A percentile compares a stretch with the other conserved stretches of the same genome.
Conservation (phyloP, 1,284 basidiomycete genomes). For the Cryptococcus floricola region DNA sequence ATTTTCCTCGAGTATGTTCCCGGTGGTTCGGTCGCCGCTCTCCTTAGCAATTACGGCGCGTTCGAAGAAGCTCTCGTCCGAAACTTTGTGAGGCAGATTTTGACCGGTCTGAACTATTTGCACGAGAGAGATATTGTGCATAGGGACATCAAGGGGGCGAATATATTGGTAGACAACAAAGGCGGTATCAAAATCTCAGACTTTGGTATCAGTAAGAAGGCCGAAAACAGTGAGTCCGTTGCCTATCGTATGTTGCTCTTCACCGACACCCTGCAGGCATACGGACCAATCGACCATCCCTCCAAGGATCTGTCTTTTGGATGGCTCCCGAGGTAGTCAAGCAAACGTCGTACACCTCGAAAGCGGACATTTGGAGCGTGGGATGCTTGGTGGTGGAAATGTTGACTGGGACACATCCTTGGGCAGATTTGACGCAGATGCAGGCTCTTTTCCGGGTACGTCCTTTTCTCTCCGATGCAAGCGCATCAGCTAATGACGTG, state of each 20-base stretch:
- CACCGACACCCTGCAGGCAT: slow-evolving; percentile 63
- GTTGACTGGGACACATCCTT: slow-evolving; percentile 95
- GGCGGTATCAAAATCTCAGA: slow-evolving; percentile 98
- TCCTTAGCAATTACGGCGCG: slow-evolving; percentile 89
- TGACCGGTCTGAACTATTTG: slow-evolving; percentile 85
- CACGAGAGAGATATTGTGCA: slow-evolving; percentile 95
- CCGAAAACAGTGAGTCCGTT: slow-evolving; percentile 78
- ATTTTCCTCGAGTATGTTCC: slow-evolving; percentile 99
- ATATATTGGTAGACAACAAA: slow-evolving; percentile 97
- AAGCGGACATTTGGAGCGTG: slow-evolving; percentile 98
- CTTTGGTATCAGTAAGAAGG: slow-evolving; percentile 98
- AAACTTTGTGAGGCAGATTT: slow-evolving; percentile 91
- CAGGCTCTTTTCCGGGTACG: slow-evolving; percentile 91
- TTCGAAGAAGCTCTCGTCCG: slow-evolving; percentile 93
- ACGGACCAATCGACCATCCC: slow-evolving; percentile 77
- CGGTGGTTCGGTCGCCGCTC: slow-evolving; percentile 89
- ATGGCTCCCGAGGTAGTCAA: slow-evolving; percentile 99
- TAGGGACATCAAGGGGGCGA: slow-evolving; percentile 97
- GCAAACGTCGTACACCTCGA: slow-evolving; percentile 83
- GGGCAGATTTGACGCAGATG: slow-evolving; percentile 98
- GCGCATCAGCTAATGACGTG: background rate
- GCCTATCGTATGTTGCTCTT: background rate
- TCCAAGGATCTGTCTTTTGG: slow-evolving; percentile 98
- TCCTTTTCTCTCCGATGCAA: background rate
- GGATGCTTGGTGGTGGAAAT: slow-evolving; percentile 98